Evolutionary conservation across 768 basidiomycete species (phyloP).

Genomic region (Mycena vulgaris): DNA sequence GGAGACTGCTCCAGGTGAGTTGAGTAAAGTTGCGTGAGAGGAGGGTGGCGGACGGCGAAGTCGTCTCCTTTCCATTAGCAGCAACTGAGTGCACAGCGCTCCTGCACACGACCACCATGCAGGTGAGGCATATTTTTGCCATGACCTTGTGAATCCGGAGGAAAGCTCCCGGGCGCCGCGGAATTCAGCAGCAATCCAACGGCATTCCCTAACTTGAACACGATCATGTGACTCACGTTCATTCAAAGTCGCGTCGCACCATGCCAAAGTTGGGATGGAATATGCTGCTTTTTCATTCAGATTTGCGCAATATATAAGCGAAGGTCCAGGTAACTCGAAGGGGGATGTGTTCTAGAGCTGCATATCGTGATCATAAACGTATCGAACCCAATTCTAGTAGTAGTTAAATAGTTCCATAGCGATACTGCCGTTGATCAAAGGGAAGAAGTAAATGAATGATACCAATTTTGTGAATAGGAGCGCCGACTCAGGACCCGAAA

Average conservation of each 20-base stretch:
- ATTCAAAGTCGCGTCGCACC: conserved; percentile 5
- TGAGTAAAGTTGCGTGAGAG: neutral
- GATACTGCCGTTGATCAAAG: conserved; percentile 5
- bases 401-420: conserved; percentile 9
- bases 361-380: conserved; percentile 9
- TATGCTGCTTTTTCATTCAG: neutral
- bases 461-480: neutral
- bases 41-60: conserved; percentile 10
- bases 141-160: too few species aligned
- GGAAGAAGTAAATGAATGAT: neutral
- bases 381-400: conserved; percentile 1
- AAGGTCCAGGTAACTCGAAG: conserved; percentile 16
- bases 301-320: neutral
- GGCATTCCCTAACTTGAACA: too few species aligned
- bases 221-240: conserved; percentile 21
- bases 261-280: neutral
- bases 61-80: too few species aligned
- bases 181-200: too few species aligned
- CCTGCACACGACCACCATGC: neutral
- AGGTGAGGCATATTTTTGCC: neutral
- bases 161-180: neutral
- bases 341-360: conserved; percentile 12
- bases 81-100: too few species aligned
- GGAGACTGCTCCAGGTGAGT: neutral
- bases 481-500: conserved; percentile 47